Conservation (phyloP, 331 rosid genomes). For the Phaseolus coccineus region DNA sequence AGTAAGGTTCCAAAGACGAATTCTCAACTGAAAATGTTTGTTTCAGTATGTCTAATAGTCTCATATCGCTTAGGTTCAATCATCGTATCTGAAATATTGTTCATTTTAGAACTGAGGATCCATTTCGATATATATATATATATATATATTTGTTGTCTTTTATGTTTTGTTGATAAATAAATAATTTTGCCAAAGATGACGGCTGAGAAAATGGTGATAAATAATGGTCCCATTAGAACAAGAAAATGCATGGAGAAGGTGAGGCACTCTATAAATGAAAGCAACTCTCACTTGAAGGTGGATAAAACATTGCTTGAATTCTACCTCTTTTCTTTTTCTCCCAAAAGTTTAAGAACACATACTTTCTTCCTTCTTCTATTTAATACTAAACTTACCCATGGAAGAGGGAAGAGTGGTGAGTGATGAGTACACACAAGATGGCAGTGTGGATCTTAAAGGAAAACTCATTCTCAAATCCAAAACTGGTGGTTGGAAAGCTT, state of each 20-base stretch:
- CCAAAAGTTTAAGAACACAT: no score
- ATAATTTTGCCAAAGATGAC: no score
- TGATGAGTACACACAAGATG: constrained; percentile 64
- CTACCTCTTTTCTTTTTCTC: neutral
- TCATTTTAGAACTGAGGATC: no score
- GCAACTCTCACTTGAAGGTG: neutral
- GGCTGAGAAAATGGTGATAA: neutral
- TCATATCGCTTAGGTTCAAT: no score
- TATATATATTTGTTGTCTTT: no score
- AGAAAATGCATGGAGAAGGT: neutral
- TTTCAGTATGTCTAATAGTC: no score
- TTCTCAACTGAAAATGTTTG: no score
- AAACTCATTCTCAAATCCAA: constrained; percentile 52
- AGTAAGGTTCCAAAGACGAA: no score
- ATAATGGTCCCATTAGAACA: neutral
- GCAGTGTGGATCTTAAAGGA: constrained; percentile 70
- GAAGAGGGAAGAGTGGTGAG: constrained; percentile 16
- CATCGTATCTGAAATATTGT: no score
- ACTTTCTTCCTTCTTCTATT: neutral
- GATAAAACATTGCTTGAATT: neutral
- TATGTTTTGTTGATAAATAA: no score
- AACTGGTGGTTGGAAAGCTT: constrained; percentile 42
- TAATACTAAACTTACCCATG: neutral
- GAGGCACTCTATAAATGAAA: neutral
- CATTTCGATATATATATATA: no score